Conservation (phyloP, 2,329 filamentous ascomycete genomes). For the Aspergillus japonicus region DNA sequence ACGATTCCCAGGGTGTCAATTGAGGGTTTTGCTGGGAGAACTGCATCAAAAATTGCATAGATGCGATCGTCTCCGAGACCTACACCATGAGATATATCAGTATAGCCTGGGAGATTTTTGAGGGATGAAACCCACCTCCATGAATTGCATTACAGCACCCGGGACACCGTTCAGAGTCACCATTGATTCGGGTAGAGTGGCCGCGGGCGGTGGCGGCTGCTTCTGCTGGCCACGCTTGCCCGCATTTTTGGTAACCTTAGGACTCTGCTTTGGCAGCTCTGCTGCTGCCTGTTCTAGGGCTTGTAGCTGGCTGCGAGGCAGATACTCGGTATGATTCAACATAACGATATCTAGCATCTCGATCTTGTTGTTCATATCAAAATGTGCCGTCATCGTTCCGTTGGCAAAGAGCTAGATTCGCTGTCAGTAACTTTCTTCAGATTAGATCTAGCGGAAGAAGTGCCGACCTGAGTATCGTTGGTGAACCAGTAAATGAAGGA, state of each 20-base stretch:
- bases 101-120: not conserved
- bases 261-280: conserved; percentile 57
- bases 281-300: conserved; percentile 52
- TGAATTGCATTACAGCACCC: conserved; percentile 56
- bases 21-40: conserved; percentile 55
- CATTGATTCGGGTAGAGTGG: conserved; percentile 46
- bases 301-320: conserved; percentile 65
- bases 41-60: conserved; percentile 62
- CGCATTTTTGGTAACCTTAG: conserved; percentile 58
- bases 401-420: conserved; percentile 65
- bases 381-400: conserved; percentile 76
- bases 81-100: conserved; percentile 28
- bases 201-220: conserved; percentile 42
- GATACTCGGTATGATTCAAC: conserved; percentile 74
- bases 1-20: conserved; percentile 55
- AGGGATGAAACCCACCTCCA: conserved; percentile 53
- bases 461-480: conserved; percentile 74
- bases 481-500: conserved; percentile 89
- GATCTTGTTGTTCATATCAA: conserved; percentile 75
- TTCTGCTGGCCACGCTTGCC: conserved; percentile 53
- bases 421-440: not conserved
- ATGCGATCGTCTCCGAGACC: conserved; percentile 65
- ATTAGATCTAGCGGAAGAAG: not conserved
- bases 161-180: conserved; percentile 56
- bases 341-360: conserved; percentile 82